A percentile compares a stretch with the other conserved stretches of the same genome.
Evolutionary conservation across 352 stramenopile species (phyloP).

Genomic region (Phytophthora quininea): DNA sequence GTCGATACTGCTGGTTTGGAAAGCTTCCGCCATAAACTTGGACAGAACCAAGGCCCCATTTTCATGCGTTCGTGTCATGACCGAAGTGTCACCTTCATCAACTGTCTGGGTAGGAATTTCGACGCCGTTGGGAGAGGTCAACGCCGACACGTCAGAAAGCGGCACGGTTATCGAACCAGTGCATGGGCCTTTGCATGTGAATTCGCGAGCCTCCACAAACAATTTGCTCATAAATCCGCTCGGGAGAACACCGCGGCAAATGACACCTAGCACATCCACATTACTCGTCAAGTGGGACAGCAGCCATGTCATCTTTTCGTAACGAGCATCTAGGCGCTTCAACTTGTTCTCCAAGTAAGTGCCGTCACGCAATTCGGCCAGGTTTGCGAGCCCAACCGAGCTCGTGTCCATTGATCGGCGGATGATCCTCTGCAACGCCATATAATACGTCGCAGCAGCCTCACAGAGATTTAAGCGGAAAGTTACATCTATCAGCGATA

Average conservation of each 20-base stretch:
- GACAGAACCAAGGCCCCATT: constrained; percentile 64
- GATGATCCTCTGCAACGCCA: constrained; percentile 63
- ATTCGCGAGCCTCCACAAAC: constrained; percentile 59
- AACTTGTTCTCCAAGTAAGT: constrained; percentile 67
- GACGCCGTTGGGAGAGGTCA: constrained; percentile 29
- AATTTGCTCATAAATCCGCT: constrained; percentile 59
- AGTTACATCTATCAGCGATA: constrained; percentile 70
- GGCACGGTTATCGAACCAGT: constrained; percentile 61
- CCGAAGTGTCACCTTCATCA: constrained; percentile 7
- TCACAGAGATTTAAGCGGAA: constrained; percentile 72
- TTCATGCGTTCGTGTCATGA: constrained; percentile 50
- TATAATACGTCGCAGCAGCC: constrained; percentile 59
- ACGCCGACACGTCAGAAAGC: constrained; percentile 49
- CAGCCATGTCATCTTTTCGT: constrained; percentile 58
- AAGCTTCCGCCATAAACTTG: constrained; percentile 48
- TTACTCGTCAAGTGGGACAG: constrained; percentile 64
- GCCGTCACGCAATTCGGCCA: constrained; percentile 61
- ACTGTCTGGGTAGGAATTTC: constrained; percentile 3
- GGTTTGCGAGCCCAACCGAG: constrained; percentile 54
- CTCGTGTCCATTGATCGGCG: constrained; percentile 74
- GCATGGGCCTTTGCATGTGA: constrained; percentile 72
- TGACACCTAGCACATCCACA: constrained; percentile 64
- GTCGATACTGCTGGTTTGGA: constrained; percentile 6
- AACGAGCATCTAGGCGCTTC: constrained; percentile 53
- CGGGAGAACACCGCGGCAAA: constrained; percentile 62